Evolutionary conservation across 352 stramenopile species (phyloP).

Genomic region (Phytophthora parvispora): DNA sequence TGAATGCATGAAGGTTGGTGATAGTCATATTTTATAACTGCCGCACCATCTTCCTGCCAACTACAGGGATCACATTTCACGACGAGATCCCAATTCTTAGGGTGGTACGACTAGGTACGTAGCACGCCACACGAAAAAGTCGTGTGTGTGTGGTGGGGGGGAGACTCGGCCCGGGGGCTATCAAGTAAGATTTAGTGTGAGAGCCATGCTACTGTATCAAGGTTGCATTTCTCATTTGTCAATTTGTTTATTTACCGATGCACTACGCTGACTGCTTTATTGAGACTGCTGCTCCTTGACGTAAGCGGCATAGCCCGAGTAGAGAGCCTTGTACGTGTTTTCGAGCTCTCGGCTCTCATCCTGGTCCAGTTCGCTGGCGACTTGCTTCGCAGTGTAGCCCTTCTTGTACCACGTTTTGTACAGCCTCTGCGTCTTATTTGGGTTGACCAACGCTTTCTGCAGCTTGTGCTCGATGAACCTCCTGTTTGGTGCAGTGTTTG

Average conservation of each 20-base stretch:
- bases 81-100: too few relatives aligned
- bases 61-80: too few relatives aligned
- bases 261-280: background rate
- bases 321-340: constrained; percentile 16
- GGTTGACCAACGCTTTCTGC: constrained; percentile 16
- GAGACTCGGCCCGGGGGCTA: too few relatives aligned
- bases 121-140: too few relatives aligned
- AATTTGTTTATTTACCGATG: background rate
- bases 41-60: too few relatives aligned
- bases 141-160: too few relatives aligned
- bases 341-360: constrained; percentile 16
- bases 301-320: constrained; percentile 11
- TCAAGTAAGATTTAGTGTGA: too few relatives aligned
- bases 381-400: constrained; percentile 11
- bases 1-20: too few relatives aligned
- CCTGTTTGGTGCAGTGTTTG: background rate
- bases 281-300: constrained; percentile 3
- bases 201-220: too few relatives aligned
- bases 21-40: too few relatives aligned
- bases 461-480: constrained; percentile 25
- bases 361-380: constrained; percentile 4
- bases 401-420: constrained; percentile 22
- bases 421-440: constrained; percentile 20
- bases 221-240: too few relatives aligned
- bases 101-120: too few relatives aligned